phyloP scores from a whole-genome alignment of 805 yeast species.

The Nakazawaea laoshanensis region DNA sequence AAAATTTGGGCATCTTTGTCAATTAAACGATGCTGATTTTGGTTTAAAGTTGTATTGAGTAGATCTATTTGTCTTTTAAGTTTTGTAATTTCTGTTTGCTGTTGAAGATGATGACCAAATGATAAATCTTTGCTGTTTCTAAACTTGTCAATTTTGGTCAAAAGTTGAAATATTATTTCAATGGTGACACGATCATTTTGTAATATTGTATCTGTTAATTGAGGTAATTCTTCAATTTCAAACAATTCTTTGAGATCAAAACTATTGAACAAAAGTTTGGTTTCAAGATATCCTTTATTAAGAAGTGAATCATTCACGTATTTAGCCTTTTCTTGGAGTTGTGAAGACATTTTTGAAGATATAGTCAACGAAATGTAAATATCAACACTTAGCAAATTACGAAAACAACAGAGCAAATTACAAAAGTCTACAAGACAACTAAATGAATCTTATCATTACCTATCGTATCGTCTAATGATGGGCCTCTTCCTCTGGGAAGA shows the following conservation, averaged over 20 bases:
- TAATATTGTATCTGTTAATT: constrained; percentile 10
- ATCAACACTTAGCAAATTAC: background rate
- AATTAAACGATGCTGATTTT: background rate
- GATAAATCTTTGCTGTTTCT: constrained; percentile 14
- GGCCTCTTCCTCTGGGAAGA: constrained; percentile 59
- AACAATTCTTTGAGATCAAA: constrained; percentile 12
- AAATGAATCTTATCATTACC: no score
- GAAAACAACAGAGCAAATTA: no score
- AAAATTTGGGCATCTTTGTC: constrained; percentile 7
- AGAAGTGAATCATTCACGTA: constrained; percentile 17
- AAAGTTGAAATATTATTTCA: constrained; percentile 18
- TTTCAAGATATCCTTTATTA: constrained; percentile 17
- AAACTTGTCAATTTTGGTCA: constrained; percentile 16
- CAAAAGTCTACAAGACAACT: no score
- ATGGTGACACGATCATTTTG: constrained; percentile 24
- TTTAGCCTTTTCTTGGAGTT: constrained; percentile 7
- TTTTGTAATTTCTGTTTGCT: constrained; percentile 2
- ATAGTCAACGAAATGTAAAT: background rate
- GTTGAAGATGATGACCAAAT: constrained; percentile 1
- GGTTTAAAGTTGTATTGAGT: background rate
- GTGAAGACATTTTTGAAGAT: constrained; percentile 3
- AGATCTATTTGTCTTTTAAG: constrained; percentile 5
- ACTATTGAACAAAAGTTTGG: constrained; percentile 15
- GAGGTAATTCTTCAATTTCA: constrained; percentile 6
- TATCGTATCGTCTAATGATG: no score